These are phyloP conservation scores for Pythium monospermum DNA, from an alignment of 352 stramenopile genomes.

Conservation along the genomic window DNA sequence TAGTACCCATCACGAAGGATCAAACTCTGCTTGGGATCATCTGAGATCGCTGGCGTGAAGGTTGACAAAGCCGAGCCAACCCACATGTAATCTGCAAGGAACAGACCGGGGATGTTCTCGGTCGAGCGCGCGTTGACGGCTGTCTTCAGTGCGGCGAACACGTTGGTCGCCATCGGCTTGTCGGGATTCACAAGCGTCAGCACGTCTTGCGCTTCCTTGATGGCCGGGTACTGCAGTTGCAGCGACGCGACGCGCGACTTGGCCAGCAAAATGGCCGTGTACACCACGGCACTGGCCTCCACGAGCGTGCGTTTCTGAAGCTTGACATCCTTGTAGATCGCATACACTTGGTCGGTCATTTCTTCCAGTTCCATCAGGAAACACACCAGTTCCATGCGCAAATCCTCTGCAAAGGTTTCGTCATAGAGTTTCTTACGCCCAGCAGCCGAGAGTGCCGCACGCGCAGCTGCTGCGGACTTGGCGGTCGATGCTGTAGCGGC, in stretches of 20 bases:
- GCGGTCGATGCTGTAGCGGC: neutral
- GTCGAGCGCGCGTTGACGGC: neutral
- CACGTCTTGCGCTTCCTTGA: neutral
- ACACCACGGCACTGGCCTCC: neutral
- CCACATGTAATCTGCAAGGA: conserved; percentile 7
- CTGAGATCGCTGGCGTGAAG: conserved; percentile 4
- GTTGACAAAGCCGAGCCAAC: neutral
- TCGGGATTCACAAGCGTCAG: neutral
- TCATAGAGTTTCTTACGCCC: conserved; percentile 1
- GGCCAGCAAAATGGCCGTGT: neutral
- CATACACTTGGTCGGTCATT: conserved; percentile 7
- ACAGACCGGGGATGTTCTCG: neutral
- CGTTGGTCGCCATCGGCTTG: neutral
- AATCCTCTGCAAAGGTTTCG: conserved; percentile 3
- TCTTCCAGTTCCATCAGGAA: conserved; percentile 8
- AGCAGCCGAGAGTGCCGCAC: neutral
- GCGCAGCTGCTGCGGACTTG: neutral
- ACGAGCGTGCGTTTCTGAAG: neutral
- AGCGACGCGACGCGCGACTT: neutral
- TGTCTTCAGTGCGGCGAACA: neutral
- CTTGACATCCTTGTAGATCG: conserved; percentile 1
- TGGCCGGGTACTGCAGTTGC: conserved; percentile 5
- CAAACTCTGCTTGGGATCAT: neutral
- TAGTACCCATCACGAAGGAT: conserved; percentile 5
- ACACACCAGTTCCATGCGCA: conserved; percentile 5